phyloP scores from a whole-genome alignment of 192 early-diverging fungal species.

The Gonapodya prolifera region DNA sequence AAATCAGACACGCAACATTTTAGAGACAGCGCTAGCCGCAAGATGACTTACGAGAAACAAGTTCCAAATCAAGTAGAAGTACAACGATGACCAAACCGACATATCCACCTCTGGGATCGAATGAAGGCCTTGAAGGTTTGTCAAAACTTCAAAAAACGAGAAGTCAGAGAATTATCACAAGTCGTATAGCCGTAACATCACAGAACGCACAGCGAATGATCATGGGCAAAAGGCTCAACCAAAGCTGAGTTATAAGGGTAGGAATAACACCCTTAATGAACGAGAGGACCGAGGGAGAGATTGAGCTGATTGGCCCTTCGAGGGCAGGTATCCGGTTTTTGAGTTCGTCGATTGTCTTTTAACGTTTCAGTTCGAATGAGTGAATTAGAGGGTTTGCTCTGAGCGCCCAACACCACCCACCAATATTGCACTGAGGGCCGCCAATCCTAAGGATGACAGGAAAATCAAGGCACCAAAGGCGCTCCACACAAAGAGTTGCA shows the following conservation, averaged over 20 bases:
- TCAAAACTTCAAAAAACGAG: background rate
- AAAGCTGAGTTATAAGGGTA: background rate
- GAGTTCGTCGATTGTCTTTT: no score
- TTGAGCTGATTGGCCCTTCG: background rate
- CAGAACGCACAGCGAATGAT: background rate
- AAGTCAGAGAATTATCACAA: background rate
- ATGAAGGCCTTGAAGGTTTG: background rate
- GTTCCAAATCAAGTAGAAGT: background rate
- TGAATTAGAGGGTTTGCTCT: no score
- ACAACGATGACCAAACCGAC: background rate
- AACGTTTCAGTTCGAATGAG: no score
- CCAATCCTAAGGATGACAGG: background rate
- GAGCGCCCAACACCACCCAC: no score
- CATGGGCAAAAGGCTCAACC: background rate
- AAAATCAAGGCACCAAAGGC: background rate
- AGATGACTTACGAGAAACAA: background rate
- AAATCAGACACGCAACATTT: background rate
- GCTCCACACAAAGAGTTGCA: background rate
- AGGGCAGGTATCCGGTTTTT: background rate
- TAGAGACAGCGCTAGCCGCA: no score
- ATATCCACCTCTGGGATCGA: background rate
- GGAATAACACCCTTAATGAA: background rate
- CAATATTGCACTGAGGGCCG: background rate
- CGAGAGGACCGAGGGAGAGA: background rate
- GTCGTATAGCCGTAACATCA: no score